These are phyloP conservation scores for Phyllosticta paracitricarpa DNA, from an alignment of 2,329 filamentous ascomycete species.

Conservation along the genomic window DNA sequence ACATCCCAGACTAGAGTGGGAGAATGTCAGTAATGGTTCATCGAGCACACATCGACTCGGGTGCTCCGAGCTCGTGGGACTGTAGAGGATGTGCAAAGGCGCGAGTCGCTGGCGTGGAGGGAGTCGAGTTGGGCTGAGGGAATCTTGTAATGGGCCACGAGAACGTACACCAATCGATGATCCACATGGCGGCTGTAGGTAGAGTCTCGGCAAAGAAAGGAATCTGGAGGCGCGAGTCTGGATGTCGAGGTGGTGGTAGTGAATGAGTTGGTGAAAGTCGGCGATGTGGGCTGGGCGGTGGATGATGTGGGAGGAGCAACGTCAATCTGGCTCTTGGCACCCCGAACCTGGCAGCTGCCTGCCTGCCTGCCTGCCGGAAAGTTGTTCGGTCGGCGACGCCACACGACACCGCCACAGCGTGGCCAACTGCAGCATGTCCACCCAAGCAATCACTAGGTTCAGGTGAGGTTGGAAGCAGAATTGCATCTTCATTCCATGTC, in stretches of 20 bases:
- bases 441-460: neutral
- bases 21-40: neutral
- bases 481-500: neutral
- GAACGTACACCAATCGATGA: conserved; percentile 66
- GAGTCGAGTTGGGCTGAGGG: neutral
- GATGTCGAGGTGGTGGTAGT: conserved; percentile 1
- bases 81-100: neutral
- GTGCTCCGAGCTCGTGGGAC: neutral
- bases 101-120: neutral
- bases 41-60: neutral
- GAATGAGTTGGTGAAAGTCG: conserved; percentile 5
- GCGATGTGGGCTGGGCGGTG: conserved; percentile 1
- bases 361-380: neutral
- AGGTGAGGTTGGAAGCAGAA: neutral
- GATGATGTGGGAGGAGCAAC: conserved; percentile 8
- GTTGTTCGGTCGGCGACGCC: neutral
- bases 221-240: neutral
- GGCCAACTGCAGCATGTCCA: neutral
- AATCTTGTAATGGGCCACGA: neutral
- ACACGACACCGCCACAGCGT: neutral
- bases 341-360: neutral
- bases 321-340: conserved; percentile 12
- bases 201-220: neutral
- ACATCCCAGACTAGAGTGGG: conserved; percentile 66
- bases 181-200: conserved; percentile 59